Evolutionary conservation across 176 grass and related monocot genomes (phyloP).

Genomic region (Lolium perenne): DNA sequence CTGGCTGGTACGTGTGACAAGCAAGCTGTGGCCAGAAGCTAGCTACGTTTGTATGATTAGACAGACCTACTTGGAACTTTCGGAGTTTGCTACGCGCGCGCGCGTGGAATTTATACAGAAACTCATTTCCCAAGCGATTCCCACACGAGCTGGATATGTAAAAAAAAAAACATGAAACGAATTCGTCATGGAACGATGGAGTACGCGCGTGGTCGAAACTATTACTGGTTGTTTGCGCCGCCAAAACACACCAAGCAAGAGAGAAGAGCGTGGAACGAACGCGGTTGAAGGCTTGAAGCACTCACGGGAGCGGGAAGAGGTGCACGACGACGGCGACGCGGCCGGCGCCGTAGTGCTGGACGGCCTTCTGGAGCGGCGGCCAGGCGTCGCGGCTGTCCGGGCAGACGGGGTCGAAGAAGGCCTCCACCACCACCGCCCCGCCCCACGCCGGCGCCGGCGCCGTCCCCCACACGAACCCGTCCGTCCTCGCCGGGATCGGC

Average conservation of each 20-base stretch:
- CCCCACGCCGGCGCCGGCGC: constrained; percentile 52
- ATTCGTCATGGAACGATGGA: too few species aligned
- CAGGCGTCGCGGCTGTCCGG: constrained; percentile 90
- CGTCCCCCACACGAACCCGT: constrained; percentile 70
- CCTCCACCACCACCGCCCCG: constrained; percentile 78
- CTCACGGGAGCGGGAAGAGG: constrained; percentile 85
- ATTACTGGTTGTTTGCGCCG: background rate
- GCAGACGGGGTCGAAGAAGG: constrained; percentile 83
- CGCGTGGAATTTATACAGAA: background rate
- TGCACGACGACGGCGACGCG: constrained; percentile 70
- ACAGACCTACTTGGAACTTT: background rate
- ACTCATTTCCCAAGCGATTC: background rate
- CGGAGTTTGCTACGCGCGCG: background rate
- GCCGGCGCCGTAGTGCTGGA: constrained; percentile 49
- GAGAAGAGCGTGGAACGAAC: too few species aligned
- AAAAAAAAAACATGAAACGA: background rate
- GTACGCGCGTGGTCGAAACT: background rate
- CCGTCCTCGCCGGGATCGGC: constrained; percentile 68
- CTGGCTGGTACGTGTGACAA: background rate
- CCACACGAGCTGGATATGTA: background rate
- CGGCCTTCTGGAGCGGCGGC: constrained; percentile 67
- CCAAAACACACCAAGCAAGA: too few species aligned
- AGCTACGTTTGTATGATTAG: too few species aligned
- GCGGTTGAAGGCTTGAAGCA: background rate
- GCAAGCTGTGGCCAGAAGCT: background rate